phyloP scores from a whole-genome alignment of 2,329 filamentous ascomycete genomes.

The Alternaria sp. region DNA sequence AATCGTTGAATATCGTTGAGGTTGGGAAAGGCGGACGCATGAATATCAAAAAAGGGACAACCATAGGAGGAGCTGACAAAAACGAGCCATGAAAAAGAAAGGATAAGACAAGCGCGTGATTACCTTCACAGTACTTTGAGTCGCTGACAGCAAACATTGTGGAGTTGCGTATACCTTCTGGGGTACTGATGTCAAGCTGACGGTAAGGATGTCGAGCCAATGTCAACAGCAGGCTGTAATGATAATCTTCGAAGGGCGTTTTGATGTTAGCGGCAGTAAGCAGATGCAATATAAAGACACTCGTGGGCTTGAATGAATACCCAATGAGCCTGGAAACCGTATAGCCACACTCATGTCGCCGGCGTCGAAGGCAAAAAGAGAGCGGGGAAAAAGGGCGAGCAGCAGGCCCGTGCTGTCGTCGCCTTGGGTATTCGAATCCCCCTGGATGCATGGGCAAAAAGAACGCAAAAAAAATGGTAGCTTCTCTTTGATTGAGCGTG shows the following conservation, averaged over 20 bases:
- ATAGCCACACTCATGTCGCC: not conserved
- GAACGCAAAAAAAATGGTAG: slow-evolving; percentile 36
- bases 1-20: not conserved
- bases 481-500: slow-evolving; percentile 59
- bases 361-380: not conserved
- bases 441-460: not conserved
- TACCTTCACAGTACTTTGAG: not conserved
- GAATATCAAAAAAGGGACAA: not conserved
- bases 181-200: not conserved
- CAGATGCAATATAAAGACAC: not conserved
- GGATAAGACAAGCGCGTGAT: not conserved
- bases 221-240: not conserved
- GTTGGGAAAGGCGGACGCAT: not conserved
- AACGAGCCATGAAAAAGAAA: not conserved
- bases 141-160: fast-evolving
- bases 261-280: not conserved
- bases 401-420: not conserved
- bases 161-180: not conserved
- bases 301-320: not conserved
- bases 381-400: not conserved
- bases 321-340: not conserved
- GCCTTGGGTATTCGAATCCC: not conserved
- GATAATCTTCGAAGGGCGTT: not conserved
- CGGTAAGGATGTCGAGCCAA: not conserved
- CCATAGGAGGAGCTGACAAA: not conserved